phyloP scores from a whole-genome alignment of 2,329 filamentous ascomycete genomes.

The Teratosphaeria viscida region DNA sequence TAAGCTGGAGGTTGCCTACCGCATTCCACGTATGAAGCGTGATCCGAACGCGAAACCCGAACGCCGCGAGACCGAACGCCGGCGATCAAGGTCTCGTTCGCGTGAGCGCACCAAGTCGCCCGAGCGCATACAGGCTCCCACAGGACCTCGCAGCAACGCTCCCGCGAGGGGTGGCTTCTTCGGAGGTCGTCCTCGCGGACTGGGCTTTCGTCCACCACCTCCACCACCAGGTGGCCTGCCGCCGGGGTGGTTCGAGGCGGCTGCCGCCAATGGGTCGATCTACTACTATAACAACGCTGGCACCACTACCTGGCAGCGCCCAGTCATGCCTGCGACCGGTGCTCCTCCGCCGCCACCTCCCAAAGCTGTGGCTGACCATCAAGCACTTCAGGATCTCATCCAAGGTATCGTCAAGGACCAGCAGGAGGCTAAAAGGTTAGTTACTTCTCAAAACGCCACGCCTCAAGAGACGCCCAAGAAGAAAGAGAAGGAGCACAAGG shows the following conservation, averaged over 20 bases:
- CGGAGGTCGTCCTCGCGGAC: slow-evolving; percentile 36
- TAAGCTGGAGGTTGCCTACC: slow-evolving; percentile 79
- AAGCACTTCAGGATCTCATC: slow-evolving; percentile 62
- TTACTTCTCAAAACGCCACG: slow-evolving; percentile 48
- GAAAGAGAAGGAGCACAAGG: slow-evolving; percentile 39
- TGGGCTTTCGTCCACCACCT: slow-evolving; percentile 36
- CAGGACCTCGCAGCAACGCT: slow-evolving; percentile 43
- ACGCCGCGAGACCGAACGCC: slow-evolving; percentile 44
- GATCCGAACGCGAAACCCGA: slow-evolving; percentile 60
- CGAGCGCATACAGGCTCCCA: slow-evolving; percentile 36
- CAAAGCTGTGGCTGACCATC: slow-evolving; percentile 61
- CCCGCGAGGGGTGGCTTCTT: slow-evolving; percentile 50
- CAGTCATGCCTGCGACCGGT: slow-evolving; percentile 51
- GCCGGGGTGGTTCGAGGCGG: slow-evolving; percentile 74
- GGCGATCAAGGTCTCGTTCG: slow-evolving; percentile 38
- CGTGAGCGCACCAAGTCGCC: slow-evolving; percentile 35
- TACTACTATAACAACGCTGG: slow-evolving; percentile 82
- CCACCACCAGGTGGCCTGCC: slow-evolving; percentile 50
- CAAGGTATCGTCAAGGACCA: slow-evolving; percentile 61
- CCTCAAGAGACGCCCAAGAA: slow-evolving; percentile 50
- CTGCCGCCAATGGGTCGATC: slow-evolving; percentile 56
- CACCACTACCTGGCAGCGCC: slow-evolving; percentile 70
- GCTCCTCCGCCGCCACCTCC: slow-evolving; percentile 48
- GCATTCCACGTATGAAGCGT: slow-evolving; percentile 82
- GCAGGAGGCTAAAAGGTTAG: slow-evolving; percentile 32